A percentile compares a stretch with the other conserved stretches of the same genome.
These are phyloP conservation scores for Psidium friedrichsthalianum DNA, from an alignment of 345 rosid species.

Conservation along the genomic window DNA sequence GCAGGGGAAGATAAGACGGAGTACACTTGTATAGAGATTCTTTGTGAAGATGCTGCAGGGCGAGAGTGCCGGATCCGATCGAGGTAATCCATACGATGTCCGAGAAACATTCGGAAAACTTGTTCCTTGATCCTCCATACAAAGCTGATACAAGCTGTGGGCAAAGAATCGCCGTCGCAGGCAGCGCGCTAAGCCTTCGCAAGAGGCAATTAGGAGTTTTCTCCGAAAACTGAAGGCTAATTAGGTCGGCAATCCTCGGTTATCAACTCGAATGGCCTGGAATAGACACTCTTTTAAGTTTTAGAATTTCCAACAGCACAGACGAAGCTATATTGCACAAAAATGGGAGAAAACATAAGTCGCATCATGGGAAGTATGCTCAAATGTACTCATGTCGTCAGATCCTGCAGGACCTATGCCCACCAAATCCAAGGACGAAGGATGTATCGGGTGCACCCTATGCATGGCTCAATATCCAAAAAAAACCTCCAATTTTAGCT, in stretches of 20 bases:
- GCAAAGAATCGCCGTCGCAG: neutral
- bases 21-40: neutral
- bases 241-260: neutral
- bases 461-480: neutral
- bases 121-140: neutral
- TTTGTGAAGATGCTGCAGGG: neutral
- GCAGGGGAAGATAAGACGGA: neutral
- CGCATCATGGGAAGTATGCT: neutral
- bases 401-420: neutral
- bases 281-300: neutral
- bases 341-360: neutral
- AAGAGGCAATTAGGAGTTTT: neutral
- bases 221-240: neutral
- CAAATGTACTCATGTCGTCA: neutral
- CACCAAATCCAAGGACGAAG: neutral
- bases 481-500: too few relatives aligned
- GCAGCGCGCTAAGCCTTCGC: neutral
- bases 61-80: neutral
- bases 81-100: neutral
- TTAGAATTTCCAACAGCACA: neutral
- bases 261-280: neutral
- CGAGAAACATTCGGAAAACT: neutral
- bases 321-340: neutral
- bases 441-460: neutral
- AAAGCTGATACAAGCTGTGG: neutral